Conservation (phyloP, 805 yeast species). For the Lachancea kluyveri region DNA sequence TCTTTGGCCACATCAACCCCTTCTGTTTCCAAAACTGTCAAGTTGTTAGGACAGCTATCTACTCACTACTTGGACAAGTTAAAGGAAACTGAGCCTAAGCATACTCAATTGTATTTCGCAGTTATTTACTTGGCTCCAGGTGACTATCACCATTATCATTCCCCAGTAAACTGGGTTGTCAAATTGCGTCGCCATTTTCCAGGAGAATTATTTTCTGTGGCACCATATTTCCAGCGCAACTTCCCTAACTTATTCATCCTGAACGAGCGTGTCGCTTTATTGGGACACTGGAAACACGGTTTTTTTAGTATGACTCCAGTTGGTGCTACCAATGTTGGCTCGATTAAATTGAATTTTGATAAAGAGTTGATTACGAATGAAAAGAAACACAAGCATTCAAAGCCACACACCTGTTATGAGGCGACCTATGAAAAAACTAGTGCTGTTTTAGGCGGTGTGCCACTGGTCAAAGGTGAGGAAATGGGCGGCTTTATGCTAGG, state of each 20-base stretch:
- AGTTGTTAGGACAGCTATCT: conserved; percentile 31
- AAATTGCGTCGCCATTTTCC: conserved; percentile 90
- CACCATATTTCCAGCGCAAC: conserved; percentile 90
- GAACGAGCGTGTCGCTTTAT: conserved; percentile 90
- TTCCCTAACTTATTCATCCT: conserved; percentile 81
- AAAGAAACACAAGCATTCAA: conserved; percentile 39
- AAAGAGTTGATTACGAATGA: conserved; percentile 82
- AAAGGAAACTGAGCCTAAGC: conserved; percentile 27
- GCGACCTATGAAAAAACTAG: conserved; percentile 86
- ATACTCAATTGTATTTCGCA: conserved; percentile 69
- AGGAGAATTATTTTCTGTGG: conserved; percentile 92
- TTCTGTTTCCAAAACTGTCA: conserved; percentile 29
- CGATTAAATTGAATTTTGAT: conserved; percentile 87
- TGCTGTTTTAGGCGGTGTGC: conserved; percentile 72
- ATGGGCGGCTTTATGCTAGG: conserved; percentile 97
- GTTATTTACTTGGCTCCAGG: conserved; percentile 98
- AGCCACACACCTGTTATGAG: conserved; percentile 83
- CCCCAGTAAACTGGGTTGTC: conserved; percentile 95
- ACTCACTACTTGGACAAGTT: conserved; percentile 13
- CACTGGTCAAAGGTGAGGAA: conserved; percentile 85
- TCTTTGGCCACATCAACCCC: conserved; percentile 35
- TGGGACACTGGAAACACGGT: conserved; percentile 96
- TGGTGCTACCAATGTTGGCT: conserved; percentile 98
- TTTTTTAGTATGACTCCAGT: conserved; percentile 98
- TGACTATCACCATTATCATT: conserved; percentile 94